Conservation (phyloP, 257 asterid genomes). For the Salvia splendens region DNA sequence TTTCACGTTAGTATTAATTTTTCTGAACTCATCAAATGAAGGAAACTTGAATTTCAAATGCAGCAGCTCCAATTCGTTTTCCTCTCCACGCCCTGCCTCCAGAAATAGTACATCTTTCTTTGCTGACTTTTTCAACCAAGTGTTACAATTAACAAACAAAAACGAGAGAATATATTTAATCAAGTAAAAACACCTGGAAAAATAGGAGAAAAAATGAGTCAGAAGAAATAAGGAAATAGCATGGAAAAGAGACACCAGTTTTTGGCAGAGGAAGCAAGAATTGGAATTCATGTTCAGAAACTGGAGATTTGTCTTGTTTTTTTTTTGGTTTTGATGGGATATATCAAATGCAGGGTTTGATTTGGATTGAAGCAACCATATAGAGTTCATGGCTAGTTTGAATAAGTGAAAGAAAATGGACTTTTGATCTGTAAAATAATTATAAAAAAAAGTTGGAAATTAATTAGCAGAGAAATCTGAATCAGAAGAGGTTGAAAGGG, state of each 20-base stretch:
- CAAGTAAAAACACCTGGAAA: slow-evolving; percentile 46
- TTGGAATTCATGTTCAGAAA: slow-evolving; percentile 45
- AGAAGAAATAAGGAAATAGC: slow-evolving; percentile 40
- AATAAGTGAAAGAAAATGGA: slow-evolving; percentile 46
- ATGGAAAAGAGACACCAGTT: slow-evolving; percentile 29
- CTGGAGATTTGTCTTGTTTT: not conserved
- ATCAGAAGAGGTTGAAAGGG: slow-evolving; percentile 45
- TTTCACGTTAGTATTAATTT: slow-evolving; percentile 15
- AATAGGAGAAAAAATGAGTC: slow-evolving; percentile 38
- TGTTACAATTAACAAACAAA: not conserved
- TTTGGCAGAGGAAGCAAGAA: slow-evolving; percentile 32
- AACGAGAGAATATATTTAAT: not conserved
- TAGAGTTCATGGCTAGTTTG: slow-evolving; percentile 51
- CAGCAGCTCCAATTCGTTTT: slow-evolving; percentile 35
- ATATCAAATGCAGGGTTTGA: slow-evolving; percentile 26
- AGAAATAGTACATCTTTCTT: slow-evolving; percentile 7
- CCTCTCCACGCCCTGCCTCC: slow-evolving; percentile 24
- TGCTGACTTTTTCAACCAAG: slow-evolving; percentile 32
- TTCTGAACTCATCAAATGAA: slow-evolving; percentile 51
- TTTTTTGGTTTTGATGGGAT: slow-evolving; percentile 3
- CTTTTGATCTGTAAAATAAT: slow-evolving; percentile 44
- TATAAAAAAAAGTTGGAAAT: not conserved
- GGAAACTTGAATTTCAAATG: slow-evolving; percentile 58
- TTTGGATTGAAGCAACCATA: slow-evolving; percentile 48
- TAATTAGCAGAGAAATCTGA: slow-evolving; percentile 17